These are phyloP conservation scores for Colletotrichum noveboracense DNA, from an alignment of 2,329 filamentous ascomycete species.

Conservation along the genomic window DNA sequence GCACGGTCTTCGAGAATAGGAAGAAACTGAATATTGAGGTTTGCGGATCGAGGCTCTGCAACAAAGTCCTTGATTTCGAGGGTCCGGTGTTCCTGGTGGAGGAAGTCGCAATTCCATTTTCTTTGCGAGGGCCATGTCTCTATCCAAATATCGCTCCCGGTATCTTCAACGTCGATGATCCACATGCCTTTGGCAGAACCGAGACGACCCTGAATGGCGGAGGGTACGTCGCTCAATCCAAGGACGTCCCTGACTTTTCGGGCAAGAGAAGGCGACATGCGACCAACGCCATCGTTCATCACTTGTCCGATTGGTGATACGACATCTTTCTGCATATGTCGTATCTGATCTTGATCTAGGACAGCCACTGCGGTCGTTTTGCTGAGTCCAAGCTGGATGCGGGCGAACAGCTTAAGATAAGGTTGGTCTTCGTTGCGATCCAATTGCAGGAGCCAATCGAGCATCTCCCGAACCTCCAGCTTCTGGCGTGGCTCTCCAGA, in stretches of 20 bases:
- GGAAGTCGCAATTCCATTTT: constrained; percentile 66
- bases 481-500: constrained; percentile 27
- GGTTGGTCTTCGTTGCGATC: constrained; percentile 49
- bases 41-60: constrained; percentile 51
- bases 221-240: constrained; percentile 59
- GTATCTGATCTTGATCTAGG: constrained; percentile 53
- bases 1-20: constrained; percentile 71
- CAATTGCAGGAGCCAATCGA: constrained; percentile 58
- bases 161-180: constrained; percentile 62
- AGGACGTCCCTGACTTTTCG: constrained; percentile 54
- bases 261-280: constrained; percentile 67
- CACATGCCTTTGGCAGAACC: constrained; percentile 79
- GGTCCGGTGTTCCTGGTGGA: constrained; percentile 58
- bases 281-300: constrained; percentile 72
- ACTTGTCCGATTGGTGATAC: constrained; percentile 44
- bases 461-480: constrained; percentile 44
- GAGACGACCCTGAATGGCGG: constrained; percentile 72
- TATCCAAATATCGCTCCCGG: constrained; percentile 63
- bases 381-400: constrained; percentile 62
- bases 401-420: constrained; percentile 61
- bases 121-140: constrained; percentile 69
- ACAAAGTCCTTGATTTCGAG: constrained; percentile 67
- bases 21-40: constrained; percentile 72
- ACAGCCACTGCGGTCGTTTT: constrained; percentile 51
- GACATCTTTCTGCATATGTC: constrained; percentile 39